These are phyloP conservation scores for Carex cristatella DNA, from an alignment of 176 grass and related monocot genomes.

Conservation along the genomic window DNA sequence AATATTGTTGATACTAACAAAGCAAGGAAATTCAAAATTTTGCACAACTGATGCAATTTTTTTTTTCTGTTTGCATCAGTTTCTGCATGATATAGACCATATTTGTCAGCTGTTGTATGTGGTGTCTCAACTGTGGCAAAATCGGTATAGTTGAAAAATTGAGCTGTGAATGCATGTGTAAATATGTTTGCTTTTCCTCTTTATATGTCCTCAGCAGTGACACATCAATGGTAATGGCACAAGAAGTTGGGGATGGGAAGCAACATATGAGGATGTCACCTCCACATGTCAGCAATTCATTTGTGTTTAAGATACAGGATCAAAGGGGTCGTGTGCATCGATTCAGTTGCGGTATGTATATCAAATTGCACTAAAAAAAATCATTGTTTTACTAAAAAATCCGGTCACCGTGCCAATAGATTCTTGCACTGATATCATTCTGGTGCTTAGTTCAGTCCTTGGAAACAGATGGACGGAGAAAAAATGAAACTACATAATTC, in stretches of 20 bases:
- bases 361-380: not conserved
- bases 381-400: not conserved
- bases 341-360: constrained; percentile 62
- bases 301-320: constrained; percentile 53
- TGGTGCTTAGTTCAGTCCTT: not conserved
- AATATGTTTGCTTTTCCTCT: constrained; percentile 3
- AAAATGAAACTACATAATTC: not conserved
- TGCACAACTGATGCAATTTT: not conserved
- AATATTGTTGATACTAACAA: too few relatives aligned
- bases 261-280: constrained; percentile 21
- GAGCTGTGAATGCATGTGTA: not conserved
- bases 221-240: constrained; percentile 28
- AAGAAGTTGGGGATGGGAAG: constrained; percentile 38
- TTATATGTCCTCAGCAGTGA: constrained; percentile 38
- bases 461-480: not conserved
- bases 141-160: not conserved
- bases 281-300: constrained; percentile 46
- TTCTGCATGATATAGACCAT: not conserved
- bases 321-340: constrained; percentile 46
- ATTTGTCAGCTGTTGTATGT: not conserved
- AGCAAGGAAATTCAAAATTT: not conserved
- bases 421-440: not conserved
- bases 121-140: not conserved
- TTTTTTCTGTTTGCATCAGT: not conserved
- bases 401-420: not conserved